Conservation (phyloP, 169 alveolate genomes). For the Perkinsus marinus region DNA sequence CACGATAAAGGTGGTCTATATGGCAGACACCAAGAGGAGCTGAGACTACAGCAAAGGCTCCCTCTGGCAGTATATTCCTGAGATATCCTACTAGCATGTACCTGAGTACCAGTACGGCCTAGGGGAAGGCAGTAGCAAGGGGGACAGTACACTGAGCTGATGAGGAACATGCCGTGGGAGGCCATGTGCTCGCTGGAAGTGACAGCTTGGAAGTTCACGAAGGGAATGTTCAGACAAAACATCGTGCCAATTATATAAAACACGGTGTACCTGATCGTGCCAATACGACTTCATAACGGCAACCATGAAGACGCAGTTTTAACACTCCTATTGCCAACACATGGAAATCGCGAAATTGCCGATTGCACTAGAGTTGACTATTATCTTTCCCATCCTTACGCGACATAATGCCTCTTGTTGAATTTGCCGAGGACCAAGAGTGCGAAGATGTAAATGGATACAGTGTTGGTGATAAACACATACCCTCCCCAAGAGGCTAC, state of each 20-base stretch:
- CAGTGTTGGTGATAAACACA: slow-evolving; percentile 84
- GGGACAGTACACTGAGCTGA: slow-evolving; percentile 29
- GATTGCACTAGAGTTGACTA: too few species aligned
- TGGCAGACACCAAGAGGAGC: not conserved
- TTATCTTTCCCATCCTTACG: not conserved
- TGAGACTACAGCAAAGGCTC: not conserved
- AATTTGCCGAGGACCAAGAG: slow-evolving; percentile 68
- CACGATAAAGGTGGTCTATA: not conserved
- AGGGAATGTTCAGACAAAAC: slow-evolving; percentile 86
- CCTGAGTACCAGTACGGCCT: not conserved
- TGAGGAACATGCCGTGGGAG: slow-evolving; percentile 81
- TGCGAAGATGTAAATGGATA: slow-evolving; percentile 81
- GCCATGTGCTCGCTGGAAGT: slow-evolving; percentile 86
- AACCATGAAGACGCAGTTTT: too few species aligned
- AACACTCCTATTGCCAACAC: too few species aligned
- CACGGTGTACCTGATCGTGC: slow-evolving; percentile 49
- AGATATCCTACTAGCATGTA: not conserved
- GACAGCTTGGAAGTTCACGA: slow-evolving; percentile 76
- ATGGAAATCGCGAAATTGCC: too few species aligned
- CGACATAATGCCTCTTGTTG: slow-evolving; percentile 67
- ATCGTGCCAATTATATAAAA: slow-evolving; percentile 81
- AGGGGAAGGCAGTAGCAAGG: not conserved
- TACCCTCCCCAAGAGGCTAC: slow-evolving; percentile 99
- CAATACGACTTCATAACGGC: too few species aligned
- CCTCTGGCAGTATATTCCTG: not conserved